Conservation (phyloP, 164 flowering plant genomes). For the Magnolia changhungtana region DNA sequence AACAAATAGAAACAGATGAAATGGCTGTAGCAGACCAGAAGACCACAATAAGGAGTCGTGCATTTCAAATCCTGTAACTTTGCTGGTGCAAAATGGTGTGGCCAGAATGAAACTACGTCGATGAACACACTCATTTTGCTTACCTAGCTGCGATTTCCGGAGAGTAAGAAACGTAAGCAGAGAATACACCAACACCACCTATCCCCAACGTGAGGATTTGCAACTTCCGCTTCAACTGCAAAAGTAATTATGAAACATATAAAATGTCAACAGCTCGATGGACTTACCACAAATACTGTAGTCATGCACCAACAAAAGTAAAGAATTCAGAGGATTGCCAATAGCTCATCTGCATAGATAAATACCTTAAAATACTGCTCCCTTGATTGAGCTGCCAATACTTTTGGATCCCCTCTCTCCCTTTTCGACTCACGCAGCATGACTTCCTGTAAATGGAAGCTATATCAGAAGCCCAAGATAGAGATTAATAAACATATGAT, state of each 20-base stretch:
- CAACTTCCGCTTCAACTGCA: slow-evolving; percentile 76
- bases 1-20: no score
- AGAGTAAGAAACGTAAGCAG: slow-evolving; percentile 78
- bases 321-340: neutral
- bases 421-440: slow-evolving; percentile 60
- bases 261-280: neutral
- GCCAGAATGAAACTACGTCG: no score
- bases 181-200: slow-evolving; percentile 74
- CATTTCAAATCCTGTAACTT: no score
- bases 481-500: neutral
- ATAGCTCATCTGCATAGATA: neutral
- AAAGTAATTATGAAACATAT: slow-evolving; percentile 1
- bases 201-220: slow-evolving; percentile 72
- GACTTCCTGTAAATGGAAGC: slow-evolving; percentile 52
- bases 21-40: no score
- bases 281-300: neutral
- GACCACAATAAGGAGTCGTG: no score
- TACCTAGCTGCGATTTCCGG: slow-evolving; percentile 94
- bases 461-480: slow-evolving; percentile 8
- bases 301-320: neutral
- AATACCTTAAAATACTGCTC: slow-evolving; percentile 74
- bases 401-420: slow-evolving; percentile 62
- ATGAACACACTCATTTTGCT: neutral
- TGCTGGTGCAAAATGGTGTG: no score
- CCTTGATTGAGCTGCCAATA: slow-evolving; percentile 79